Percentiles rank a stretch among this genome's conserved stretches.
These are phyloP conservation scores for Arachis hypogaea DNA, from an alignment of 306 rosid species.

Conservation along the genomic window DNA sequence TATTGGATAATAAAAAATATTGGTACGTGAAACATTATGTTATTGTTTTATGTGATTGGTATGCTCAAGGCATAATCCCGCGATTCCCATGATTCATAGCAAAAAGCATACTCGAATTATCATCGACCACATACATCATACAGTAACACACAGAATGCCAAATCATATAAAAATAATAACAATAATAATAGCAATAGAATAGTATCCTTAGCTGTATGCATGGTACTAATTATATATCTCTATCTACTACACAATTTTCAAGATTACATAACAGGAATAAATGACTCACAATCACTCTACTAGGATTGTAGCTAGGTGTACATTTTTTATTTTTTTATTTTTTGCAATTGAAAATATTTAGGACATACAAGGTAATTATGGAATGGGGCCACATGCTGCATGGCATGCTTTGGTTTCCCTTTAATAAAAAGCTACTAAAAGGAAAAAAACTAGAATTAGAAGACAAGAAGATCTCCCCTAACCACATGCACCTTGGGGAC, in stretches of 20 bases:
- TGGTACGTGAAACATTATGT: slow-evolving; percentile 49
- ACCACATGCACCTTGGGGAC: slow-evolving; percentile 88
- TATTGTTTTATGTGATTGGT: slow-evolving; percentile 56
- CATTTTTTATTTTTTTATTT: neutral
- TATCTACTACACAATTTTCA: slow-evolving; percentile 34
- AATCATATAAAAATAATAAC: slow-evolving; percentile 30
- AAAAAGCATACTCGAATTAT: slow-evolving; percentile 30
- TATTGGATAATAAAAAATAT: slow-evolving; percentile 21
- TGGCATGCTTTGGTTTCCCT: slow-evolving; percentile 80
- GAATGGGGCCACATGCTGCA: slow-evolving; percentile 72
- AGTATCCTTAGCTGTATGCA: neutral
- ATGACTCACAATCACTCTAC: slow-evolving; percentile 28
- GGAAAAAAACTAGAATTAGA: slow-evolving; percentile 45
- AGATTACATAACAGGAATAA: slow-evolving; percentile 40
- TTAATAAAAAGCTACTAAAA: slow-evolving; percentile 53
- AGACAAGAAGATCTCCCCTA: slow-evolving; percentile 54
- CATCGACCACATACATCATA: slow-evolving; percentile 14
- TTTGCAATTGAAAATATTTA: slow-evolving; percentile 41
- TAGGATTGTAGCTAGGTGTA: slow-evolving; percentile 36
- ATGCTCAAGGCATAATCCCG: slow-evolving; percentile 52
- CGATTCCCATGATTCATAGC: slow-evolving; percentile 42
- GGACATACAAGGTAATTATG: slow-evolving; percentile 46
- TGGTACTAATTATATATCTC: slow-evolving; percentile 5
- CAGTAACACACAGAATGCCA: slow-evolving; percentile 28
- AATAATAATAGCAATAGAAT: neutral